phyloP scores from a whole-genome alignment of 495 filamentous ascomycete species.

The Clavariopsis aquatica region DNA sequence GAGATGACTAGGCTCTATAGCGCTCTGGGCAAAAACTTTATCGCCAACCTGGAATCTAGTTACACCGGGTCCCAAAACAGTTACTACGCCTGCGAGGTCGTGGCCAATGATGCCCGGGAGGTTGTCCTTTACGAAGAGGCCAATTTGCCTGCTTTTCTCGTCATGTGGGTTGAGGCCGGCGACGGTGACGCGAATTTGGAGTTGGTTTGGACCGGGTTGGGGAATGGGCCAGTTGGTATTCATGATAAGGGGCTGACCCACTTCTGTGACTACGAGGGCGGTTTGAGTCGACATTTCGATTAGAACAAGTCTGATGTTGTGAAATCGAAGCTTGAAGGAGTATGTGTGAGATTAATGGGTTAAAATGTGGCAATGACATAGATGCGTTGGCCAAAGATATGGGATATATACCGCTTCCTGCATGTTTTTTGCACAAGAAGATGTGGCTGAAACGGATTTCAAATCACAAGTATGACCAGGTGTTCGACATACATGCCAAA shows the following conservation, averaged over 20 bases:
- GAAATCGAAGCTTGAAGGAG: background rate
- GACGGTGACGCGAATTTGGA: slow-evolving; percentile 41
- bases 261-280: slow-evolving; percentile 24
- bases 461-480: too few species aligned
- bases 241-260: slow-evolving; percentile 4
- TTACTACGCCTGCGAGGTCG: slow-evolving; percentile 41
- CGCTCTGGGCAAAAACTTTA: slow-evolving; percentile 17
- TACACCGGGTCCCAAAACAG: slow-evolving; percentile 37
- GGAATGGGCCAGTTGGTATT: slow-evolving; percentile 35
- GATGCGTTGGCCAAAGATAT: too few species aligned
- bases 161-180: slow-evolving; percentile 44
- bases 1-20: background rate
- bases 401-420: too few species aligned
- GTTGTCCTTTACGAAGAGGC: slow-evolving; percentile 38
- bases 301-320: background rate
- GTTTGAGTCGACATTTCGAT: slow-evolving; percentile 17
- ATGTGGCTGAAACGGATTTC: too few species aligned
- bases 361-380: too few species aligned
- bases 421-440: too few species aligned
- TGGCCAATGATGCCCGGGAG: slow-evolving; percentile 37
- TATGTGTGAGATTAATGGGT: background rate
- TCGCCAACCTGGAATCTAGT: slow-evolving; percentile 34
- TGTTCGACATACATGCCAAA: too few species aligned
- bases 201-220: slow-evolving; percentile 22
- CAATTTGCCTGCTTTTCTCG: slow-evolving; percentile 34